Percentiles rank a stretch among this genome's conserved stretches.
Conservation (phyloP, 2,329 filamentous ascomycete genomes). For the Plectosphaerella cucumerina region DNA sequence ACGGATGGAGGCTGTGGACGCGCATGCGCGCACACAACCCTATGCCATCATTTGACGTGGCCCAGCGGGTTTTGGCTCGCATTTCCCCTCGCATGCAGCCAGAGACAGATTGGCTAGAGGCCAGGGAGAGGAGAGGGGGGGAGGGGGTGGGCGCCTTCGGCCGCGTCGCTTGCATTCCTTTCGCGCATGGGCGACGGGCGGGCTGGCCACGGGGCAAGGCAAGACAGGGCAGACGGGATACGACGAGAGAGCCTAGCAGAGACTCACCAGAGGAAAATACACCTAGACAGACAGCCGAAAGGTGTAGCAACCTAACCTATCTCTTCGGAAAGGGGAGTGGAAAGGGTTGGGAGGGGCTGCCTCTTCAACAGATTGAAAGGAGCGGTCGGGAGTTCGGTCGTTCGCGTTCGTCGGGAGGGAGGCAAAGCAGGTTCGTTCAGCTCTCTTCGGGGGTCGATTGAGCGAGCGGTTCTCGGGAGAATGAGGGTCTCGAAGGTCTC, state of each 20-base stretch:
- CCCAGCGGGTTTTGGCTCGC: neutral
- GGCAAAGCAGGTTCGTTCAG: no score
- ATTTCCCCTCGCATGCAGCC: constrained; percentile 1
- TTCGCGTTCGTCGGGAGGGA: no score
- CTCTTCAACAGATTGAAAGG: no score
- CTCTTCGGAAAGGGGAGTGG: neutral
- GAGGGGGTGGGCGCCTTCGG: neutral
- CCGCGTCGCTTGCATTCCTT: neutral
- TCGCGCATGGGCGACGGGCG: neutral
- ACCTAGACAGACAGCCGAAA: no score
- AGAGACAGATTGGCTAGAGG: neutral
- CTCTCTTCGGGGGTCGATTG: no score
- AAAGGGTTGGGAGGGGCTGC: no score
- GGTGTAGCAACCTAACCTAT: no score
- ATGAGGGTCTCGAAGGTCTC: neutral
- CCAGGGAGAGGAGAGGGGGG: neutral
- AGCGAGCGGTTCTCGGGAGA: no score
- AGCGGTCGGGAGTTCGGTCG: no score
- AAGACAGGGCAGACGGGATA: constrained; percentile 1
- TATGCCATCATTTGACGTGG: neutral
- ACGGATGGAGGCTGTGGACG: neutral
- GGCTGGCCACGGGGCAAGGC: neutral
- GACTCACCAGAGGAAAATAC: constrained; percentile 18
- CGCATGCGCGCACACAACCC: neutral
- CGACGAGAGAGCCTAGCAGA: neutral